Evolutionary conservation across 2,329 filamentous ascomycete genomes (phyloP).

Genomic region (Aspergillus puulaauensis): DNA sequence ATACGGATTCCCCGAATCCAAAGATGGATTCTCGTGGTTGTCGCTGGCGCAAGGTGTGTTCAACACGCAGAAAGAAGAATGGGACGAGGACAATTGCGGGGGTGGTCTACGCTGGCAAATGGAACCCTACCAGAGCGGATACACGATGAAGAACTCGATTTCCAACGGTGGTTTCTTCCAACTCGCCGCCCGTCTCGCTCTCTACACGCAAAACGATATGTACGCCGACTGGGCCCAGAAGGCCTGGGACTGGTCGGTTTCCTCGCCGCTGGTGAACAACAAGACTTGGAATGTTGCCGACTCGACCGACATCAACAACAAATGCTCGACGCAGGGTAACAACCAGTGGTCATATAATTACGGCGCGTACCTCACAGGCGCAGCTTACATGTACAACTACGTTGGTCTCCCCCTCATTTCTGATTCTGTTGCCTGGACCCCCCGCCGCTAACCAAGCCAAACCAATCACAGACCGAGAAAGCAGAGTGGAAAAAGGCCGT

Average conservation of each 20-base stretch:
- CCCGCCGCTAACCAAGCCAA: slow-evolving; percentile 14
- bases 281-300: slow-evolving; percentile 54
- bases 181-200: slow-evolving; percentile 30
- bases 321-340: slow-evolving; percentile 53
- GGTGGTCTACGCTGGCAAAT: slow-evolving; percentile 61
- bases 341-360: slow-evolving; percentile 60
- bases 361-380: slow-evolving; percentile 56
- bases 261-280: slow-evolving; percentile 51
- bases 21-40: slow-evolving; percentile 70
- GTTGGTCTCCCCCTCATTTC: slow-evolving; percentile 28
- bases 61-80: slow-evolving; percentile 71
- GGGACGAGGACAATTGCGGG: slow-evolving; percentile 65
- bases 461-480: slow-evolving; percentile 32
- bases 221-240: slow-evolving; percentile 65
- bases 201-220: slow-evolving; percentile 30
- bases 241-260: slow-evolving; percentile 59
- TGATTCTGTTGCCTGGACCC: neutral
- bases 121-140: slow-evolving; percentile 33
- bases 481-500: slow-evolving; percentile 57
- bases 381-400: slow-evolving; percentile 58
- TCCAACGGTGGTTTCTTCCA: slow-evolving; percentile 36
- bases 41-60: slow-evolving; percentile 76
- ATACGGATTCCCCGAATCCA: slow-evolving; percentile 34
- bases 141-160: slow-evolving; percentile 36
- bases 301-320: slow-evolving; percentile 51